Base-by-base conservation (phyloP, 352 stramenopile genomes). In the Hyphochytrium catenoides region DNA sequence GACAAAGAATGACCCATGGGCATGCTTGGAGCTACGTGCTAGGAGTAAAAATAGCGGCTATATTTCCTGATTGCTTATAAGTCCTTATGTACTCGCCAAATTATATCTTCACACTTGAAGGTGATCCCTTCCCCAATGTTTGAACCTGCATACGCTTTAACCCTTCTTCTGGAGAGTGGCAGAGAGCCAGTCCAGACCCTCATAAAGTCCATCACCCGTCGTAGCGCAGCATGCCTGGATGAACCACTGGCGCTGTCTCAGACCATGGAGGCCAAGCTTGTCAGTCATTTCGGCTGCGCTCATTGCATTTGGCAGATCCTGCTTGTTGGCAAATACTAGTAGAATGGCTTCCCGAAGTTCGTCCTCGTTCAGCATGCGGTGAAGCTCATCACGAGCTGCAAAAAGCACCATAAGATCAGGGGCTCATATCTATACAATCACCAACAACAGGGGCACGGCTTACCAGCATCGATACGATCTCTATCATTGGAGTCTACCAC, bases 141-240 rank as follows among this genome's bases (percentile, higher is more conserved):
- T n/a, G n/a, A n/a, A n/a, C n/a, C n/a, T n/a, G n/a, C n/a, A n/a
- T n/a, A n/a, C n/a, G n/a, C n/a, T n/a, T n/a, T n/a, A n/a, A 59
- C 78, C 76, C 33, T 52, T 40, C 53, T 79, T 79, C 49, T 83
- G 65, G 9, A 83, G 59, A 22, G 66, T 83, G 11, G 62, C 66
- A 38, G 66, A 74, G 33, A 98, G 71, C 91, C 91, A 98, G 59
- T 98, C 90, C 38, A 98, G 69, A 50, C 91, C 91, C 54, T 98
- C 91, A 62, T 97, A 98, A 38, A 98, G 56, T 48, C 90, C 91
- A 52, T 97, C 88, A 32, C 89, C 90, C 43, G 78, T 97, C 44
- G 89, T 97, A 42, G 90, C 91, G 58, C 89, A 97, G 79, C 86
- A 97, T 29, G 87, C 81, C 73, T 98, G 90, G 54, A 98, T 96